A percentile compares a stretch with the other conserved stretches of the same genome.
Evolutionary conservation across 306 rosid species (phyloP).

Genomic region (Inga leiocalycina): DNA sequence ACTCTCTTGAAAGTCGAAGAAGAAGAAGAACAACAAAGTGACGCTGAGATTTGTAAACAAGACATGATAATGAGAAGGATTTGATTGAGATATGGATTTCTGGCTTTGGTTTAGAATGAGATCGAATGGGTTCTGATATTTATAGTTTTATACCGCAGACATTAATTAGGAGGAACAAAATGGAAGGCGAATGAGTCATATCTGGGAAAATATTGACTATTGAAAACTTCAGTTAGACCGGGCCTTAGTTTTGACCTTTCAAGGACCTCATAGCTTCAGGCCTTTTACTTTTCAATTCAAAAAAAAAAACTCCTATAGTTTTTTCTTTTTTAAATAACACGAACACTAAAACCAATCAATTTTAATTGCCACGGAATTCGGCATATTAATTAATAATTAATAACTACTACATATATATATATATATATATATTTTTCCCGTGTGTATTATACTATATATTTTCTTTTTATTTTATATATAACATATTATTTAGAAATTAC

Average conservation of each 20-base stretch:
- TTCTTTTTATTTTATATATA: too few relatives aligned
- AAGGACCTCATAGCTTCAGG: not conserved
- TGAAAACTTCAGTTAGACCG: not conserved
- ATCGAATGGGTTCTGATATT: not conserved
- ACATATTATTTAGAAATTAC: too few relatives aligned
- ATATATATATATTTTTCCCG: too few relatives aligned
- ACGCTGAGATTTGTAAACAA: constrained; percentile 37
- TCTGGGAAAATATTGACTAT: not conserved
- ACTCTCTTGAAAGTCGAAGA: constrained; percentile 34
- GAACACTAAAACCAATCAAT: too few relatives aligned
- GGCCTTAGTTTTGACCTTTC: not conserved
- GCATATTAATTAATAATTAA: too few relatives aligned
- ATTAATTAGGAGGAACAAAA: not conserved
- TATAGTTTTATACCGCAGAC: not conserved
- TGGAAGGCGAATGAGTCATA: not conserved
- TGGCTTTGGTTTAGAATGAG: not conserved
- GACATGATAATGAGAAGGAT: constrained; percentile 30
- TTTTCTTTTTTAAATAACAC: too few relatives aligned
- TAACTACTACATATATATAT: too few relatives aligned
- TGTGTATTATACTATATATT: too few relatives aligned
- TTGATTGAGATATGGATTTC: not conserved
- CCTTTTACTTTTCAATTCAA: too few relatives aligned
- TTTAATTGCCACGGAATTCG: too few relatives aligned
- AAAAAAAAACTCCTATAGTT: too few relatives aligned
- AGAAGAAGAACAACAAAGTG: constrained; percentile 29